Conservation (phyloP, 2,329 filamentous ascomycete species). For the Paecilomyces formosus region DNA sequence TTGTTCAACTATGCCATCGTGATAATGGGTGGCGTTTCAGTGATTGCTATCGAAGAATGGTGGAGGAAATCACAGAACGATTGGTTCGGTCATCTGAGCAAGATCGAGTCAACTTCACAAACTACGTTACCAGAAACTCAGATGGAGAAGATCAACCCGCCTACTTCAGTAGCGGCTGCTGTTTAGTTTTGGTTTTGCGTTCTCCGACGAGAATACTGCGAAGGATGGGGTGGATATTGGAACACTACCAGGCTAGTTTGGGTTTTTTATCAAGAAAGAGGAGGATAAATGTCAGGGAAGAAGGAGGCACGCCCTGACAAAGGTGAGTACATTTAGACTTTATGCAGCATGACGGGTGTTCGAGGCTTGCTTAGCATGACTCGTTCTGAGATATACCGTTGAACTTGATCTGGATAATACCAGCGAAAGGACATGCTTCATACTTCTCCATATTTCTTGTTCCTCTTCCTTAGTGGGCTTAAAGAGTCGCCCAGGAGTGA, state of each 20-base stretch:
- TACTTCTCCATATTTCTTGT: neutral
- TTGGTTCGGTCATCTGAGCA: slow-evolving; percentile 17
- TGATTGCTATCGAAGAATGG: slow-evolving; percentile 32
- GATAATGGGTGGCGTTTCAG: slow-evolving; percentile 37
- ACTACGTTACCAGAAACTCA: neutral
- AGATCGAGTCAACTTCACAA: neutral
- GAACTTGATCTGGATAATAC: slow-evolving; percentile 14
- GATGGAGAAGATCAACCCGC: neutral
- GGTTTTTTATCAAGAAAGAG: neutral
- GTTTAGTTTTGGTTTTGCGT: neutral
- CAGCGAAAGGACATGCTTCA: slow-evolving; percentile 14
- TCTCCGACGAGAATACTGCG: neutral
- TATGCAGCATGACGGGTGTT: slow-evolving; percentile 6
- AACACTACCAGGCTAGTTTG: neutral
- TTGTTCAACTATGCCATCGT: slow-evolving; percentile 32
- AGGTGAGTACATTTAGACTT: neutral
- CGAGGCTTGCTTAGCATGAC: slow-evolving; percentile 3
- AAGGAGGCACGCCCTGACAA: neutral
- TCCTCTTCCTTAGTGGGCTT: neutral
- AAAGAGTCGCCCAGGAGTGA: neutral
- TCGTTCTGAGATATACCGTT: slow-evolving; percentile 13
- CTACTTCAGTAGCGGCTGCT: neutral
- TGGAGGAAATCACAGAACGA: slow-evolving; percentile 25
- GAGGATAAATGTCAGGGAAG: neutral
- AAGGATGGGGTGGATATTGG: no score